Percentiles rank a stretch among this genome's conserved stretches.
phyloP scores from a whole-genome alignment of 2,329 filamentous ascomycete genomes.

The Fusarium mundagurra region DNA sequence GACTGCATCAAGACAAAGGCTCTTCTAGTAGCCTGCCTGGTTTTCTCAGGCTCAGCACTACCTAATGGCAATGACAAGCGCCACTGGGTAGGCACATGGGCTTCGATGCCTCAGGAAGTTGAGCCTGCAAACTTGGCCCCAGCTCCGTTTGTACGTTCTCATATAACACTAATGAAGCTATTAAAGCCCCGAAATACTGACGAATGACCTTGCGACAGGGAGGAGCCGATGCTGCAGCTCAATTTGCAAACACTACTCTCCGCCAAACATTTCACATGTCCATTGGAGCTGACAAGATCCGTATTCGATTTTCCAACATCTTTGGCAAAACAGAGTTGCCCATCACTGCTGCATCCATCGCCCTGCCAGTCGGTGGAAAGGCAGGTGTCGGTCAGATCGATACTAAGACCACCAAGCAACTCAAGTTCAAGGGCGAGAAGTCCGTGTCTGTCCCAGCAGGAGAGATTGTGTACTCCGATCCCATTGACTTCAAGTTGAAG shows the following conservation, averaged over 20 bases:
- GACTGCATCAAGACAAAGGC: background rate
- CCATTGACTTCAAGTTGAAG: constrained; percentile 16
- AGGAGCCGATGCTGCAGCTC: constrained; percentile 1
- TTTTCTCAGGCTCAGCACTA: background rate
- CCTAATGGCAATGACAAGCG: background rate
- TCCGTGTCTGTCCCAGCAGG: constrained; percentile 9
- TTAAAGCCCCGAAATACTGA: background rate
- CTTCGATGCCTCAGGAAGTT: constrained; percentile 27
- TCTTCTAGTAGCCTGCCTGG: constrained; percentile 11
- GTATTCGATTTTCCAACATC: constrained; percentile 24
- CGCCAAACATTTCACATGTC: constrained; percentile 29
- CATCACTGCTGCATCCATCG: constrained; percentile 16
- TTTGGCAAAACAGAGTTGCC: constrained; percentile 24
- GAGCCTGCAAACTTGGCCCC: constrained; percentile 24
- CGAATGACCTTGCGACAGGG: background rate
- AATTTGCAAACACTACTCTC: constrained; percentile 22
- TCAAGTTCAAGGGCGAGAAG: constrained; percentile 15
- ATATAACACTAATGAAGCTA: rapidly evolving
- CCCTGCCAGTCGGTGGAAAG: constrained; percentile 7
- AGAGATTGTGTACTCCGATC: constrained; percentile 16
- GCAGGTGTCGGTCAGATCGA: constrained; percentile 19
- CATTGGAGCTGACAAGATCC: constrained; percentile 10
- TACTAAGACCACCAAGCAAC: background rate
- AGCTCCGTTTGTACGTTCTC: constrained; percentile 16
- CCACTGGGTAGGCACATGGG: constrained; percentile 32